A percentile compares a stretch with the other conserved stretches of the same genome.
Evolutionary conservation across 371 early-diverging fungal genomes (phyloP).

Genomic region (Circinella minor): DNA sequence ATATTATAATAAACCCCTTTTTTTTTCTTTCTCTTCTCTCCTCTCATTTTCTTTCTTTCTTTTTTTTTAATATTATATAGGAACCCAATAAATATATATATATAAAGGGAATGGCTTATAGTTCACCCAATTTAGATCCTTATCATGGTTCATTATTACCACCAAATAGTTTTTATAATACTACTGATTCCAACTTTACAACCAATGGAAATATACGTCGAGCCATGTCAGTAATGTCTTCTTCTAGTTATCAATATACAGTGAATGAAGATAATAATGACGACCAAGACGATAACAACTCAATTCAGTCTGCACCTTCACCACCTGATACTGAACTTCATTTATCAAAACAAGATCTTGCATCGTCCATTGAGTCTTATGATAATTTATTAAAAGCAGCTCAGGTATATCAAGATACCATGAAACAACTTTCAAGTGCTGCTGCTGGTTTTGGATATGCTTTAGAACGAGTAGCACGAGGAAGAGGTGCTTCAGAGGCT

Average conservation of each 20-base stretch:
- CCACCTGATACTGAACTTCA: slow-evolving; percentile 20
- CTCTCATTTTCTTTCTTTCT: background rate
- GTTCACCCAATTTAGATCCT: slow-evolving; percentile 6
- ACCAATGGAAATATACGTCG: slow-evolving; percentile 3
- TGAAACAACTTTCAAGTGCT: slow-evolving; percentile 50
- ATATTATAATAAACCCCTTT: background rate
- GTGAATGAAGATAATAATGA: background rate
- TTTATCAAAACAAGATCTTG: slow-evolving; percentile 36
- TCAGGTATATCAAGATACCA: slow-evolving; percentile 51
- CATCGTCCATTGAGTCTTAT: slow-evolving; percentile 31
- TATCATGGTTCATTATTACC: slow-evolving; percentile 13
- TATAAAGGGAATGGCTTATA: slow-evolving; percentile 10
- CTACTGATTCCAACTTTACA: slow-evolving; percentile 10
- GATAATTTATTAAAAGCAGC: slow-evolving; percentile 44
- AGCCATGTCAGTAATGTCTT: slow-evolving; percentile 32
- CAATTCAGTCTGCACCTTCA: slow-evolving; percentile 27
- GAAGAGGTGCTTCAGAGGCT: slow-evolving; percentile 46
- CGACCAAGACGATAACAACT: slow-evolving; percentile 18
- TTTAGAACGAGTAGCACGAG: slow-evolving; percentile 53
- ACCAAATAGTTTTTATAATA: slow-evolving; percentile 20
- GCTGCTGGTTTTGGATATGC: slow-evolving; percentile 57
- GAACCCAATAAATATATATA: background rate
- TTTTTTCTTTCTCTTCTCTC: background rate
- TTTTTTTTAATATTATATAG: background rate
- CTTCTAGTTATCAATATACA: slow-evolving; percentile 29